phyloP scores from a whole-genome alignment of 2,329 filamentous ascomycete species.

The Dothistroma septosporum region DNA sequence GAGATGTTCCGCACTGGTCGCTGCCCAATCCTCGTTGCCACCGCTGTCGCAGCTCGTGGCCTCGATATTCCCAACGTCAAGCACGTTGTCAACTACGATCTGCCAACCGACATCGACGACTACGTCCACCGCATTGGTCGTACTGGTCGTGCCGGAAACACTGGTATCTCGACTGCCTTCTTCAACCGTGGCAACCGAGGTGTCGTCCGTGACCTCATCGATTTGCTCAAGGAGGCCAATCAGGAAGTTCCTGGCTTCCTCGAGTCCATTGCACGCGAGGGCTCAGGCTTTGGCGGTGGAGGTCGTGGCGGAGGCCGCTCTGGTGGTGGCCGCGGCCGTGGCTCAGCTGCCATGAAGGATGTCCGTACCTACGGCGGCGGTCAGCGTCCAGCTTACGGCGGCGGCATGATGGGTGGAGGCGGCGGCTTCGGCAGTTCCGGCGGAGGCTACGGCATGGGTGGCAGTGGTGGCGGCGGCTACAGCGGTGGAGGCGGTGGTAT shows the following conservation, averaged over 20 bases:
- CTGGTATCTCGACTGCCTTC: conserved; percentile 95
- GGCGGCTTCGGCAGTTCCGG: conserved; percentile 53
- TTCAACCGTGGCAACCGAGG: conserved; percentile 99
- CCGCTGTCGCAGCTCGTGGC: conserved; percentile 84
- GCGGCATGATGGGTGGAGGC: conserved; percentile 50
- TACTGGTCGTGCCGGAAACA: conserved; percentile 99
- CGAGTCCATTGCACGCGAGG: conserved; percentile 94
- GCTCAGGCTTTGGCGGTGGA: conserved; percentile 74
- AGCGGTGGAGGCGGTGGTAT: conserved; percentile 7
- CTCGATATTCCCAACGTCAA: conserved; percentile 94
- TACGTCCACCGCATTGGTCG: conserved; percentile 99
- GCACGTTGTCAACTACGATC: conserved; percentile 98
- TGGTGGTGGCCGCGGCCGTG: conserved; percentile 69
- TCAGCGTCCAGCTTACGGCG: conserved; percentile 57
- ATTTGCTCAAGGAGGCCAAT: conserved; percentile 98
- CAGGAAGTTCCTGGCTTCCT: conserved; percentile 93
- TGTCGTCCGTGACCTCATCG: conserved; percentile 91
- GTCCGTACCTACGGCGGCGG: conserved; percentile 61
- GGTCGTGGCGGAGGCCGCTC: conserved; percentile 59
- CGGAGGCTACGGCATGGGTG: conserved; percentile 45
- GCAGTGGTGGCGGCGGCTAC: conserved; percentile 6
- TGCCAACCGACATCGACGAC: conserved; percentile 98
- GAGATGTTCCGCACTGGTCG: conserved; percentile 96
- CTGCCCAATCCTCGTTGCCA: conserved; percentile 94
- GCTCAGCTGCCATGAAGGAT: conserved; percentile 71